Conservation (phyloP, 345 rosid genomes). For the Aquilaria sinensis region DNA sequence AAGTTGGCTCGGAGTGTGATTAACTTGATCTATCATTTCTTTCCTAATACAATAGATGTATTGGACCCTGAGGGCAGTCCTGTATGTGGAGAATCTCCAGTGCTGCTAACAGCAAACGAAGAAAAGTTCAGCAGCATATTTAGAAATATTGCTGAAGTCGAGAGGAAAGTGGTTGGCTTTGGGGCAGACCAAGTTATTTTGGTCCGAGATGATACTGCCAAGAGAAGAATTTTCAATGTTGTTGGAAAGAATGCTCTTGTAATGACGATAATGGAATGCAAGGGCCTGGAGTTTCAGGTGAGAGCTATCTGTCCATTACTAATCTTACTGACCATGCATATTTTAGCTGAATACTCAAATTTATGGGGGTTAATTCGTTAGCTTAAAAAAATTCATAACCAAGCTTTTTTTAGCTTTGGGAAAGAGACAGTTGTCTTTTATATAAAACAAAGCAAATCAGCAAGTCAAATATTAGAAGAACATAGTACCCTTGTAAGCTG, state of each 20-base stretch:
- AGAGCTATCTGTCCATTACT: not conserved
- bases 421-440: too few relatives aligned
- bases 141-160: constrained; percentile 21
- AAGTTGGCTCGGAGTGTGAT: constrained; percentile 46
- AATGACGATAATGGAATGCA: constrained; percentile 38
- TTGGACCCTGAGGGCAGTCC: constrained; percentile 31
- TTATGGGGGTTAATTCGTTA: too few relatives aligned
- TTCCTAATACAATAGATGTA: constrained; percentile 29
- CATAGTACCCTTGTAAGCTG: too few relatives aligned
- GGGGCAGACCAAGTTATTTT: constrained; percentile 50
- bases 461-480: not conserved
- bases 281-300: constrained; percentile 55
- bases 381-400: too few relatives aligned
- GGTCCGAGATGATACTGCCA: constrained; percentile 35
- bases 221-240: constrained; percentile 18
- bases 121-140: constrained; percentile 35
- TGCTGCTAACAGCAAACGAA: constrained; percentile 27
- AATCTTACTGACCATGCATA: too few relatives aligned
- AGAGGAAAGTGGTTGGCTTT: constrained; percentile 27
- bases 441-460: too few relatives aligned
- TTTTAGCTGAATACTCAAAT: too few relatives aligned
- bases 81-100: constrained; percentile 45
- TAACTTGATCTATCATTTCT: constrained; percentile 37
- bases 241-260: constrained; percentile 50
- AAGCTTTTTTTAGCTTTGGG: too few relatives aligned